These are phyloP conservation scores for Chlorella ohadii DNA, from an alignment of 139 green algal species.

Conservation along the genomic window DNA sequence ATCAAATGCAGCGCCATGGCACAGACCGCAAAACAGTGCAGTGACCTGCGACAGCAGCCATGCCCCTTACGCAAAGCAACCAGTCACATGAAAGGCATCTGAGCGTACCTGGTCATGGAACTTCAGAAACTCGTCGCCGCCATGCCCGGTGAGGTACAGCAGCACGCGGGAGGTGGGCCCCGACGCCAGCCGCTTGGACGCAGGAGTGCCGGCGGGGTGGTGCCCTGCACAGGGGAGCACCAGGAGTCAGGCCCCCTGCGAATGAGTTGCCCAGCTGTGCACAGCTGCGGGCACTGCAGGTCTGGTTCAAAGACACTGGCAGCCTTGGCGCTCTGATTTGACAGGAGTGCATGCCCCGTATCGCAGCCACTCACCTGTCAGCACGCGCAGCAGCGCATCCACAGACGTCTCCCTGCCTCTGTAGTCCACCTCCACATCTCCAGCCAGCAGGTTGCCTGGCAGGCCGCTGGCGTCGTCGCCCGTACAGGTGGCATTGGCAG, in stretches of 20 bases:
- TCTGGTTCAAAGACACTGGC: too few relatives aligned
- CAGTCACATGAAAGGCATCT: too few relatives aligned
- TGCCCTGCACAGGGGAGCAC: conserved; percentile 15
- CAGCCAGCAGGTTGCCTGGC: conserved; percentile 82
- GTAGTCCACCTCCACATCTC: conserved; percentile 93
- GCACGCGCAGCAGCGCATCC: conserved; percentile 86
- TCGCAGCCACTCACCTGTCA: conserved; percentile 69
- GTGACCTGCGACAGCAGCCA: too few relatives aligned
- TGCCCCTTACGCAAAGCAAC: too few relatives aligned
- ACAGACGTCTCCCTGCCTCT: conserved; percentile 90
- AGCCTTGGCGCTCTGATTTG: too few relatives aligned
- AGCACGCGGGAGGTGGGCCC: conserved; percentile 84
- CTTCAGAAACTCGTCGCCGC: conserved; percentile 96
- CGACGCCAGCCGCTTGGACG: conserved; percentile 81
- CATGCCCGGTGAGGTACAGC: conserved; percentile 89
- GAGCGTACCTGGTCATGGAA: conserved; percentile 80
- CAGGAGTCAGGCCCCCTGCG: too few relatives aligned
- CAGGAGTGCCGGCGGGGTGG: conserved; percentile 32
- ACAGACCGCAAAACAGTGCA: too few relatives aligned
- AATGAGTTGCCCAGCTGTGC: too few relatives aligned
- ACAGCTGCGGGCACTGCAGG: too few relatives aligned
- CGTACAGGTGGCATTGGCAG: conserved; percentile 46
- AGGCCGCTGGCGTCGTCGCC: conserved; percentile 40
- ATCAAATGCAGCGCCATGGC: too few relatives aligned
- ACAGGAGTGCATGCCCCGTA: too few relatives aligned